Evolutionary conservation across 2,329 filamentous ascomycete genomes (phyloP), one percentile per base, ranked within the genome.

Genomic region (Epichloe amarillans): DNA sequence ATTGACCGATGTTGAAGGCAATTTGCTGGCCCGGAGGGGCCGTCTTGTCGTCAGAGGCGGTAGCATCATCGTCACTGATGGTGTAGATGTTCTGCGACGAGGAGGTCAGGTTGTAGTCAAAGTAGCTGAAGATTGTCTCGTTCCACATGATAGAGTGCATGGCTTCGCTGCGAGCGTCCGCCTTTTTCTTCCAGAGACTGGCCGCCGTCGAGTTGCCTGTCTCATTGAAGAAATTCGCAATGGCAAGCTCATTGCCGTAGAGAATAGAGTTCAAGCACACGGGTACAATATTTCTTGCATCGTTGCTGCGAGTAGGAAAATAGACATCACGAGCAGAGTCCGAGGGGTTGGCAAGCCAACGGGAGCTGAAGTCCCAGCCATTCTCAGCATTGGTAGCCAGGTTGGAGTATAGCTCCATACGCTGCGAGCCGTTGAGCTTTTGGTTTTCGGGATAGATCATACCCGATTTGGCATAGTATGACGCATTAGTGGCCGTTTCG

Each of bases 201-300:
- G 77, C 75, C 1, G 67, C 73, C 1, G 68, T 71, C 33, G 62
- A 58, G 60, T 83, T 77, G 50, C 77, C 77, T 0, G 69, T 69
- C 21, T 64, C 61, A 40, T 71, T 68, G 54, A 79, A 69, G 60
- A 83, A 82, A 2, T 66, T 58, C 11, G 76, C 70, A 49, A 85
- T 80, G 47, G 73, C 70, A 2, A 77, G 66, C 58, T 86, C 82
- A 55, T 83, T 83, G 57, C 73, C 73, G 62, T 84, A 86, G 8
- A 86, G 65, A 43, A 85, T 84, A 1, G 80, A 77, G 64, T 86
- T 85, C 54, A 86, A 72, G 51, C 84, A 82, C 2, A 86, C 79
- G 1, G 80, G 79, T 1, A 86, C 67, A 11, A 77, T 72, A 44
- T 77, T 72, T 51, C 69, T 66, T 6, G 74, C 75, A 62, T 84